Percentiles rank a stretch among this genome's conserved stretches.
Conservation (phyloP, 345 rosid species). For the Punica granatum region DNA sequence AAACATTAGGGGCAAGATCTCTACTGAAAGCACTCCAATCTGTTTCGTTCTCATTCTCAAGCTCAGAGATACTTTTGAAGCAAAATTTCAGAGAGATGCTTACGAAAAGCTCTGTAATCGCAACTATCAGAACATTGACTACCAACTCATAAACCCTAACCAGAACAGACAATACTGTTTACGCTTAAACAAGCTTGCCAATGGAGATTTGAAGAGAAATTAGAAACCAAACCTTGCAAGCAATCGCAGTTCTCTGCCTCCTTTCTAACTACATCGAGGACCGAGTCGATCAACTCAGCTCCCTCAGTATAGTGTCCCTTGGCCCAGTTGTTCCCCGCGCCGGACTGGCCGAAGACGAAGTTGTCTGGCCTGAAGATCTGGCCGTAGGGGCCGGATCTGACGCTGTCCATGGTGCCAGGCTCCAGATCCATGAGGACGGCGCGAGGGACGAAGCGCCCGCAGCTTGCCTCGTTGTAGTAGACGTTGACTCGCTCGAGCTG, state of each 20-base stretch:
- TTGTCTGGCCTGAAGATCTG: slow-evolving; percentile 55
- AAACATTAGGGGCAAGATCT: no score
- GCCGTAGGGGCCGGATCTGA: slow-evolving; percentile 66
- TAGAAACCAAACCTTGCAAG: slow-evolving; percentile 33
- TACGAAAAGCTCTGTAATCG: no score
- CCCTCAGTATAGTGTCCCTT: slow-evolving; percentile 50
- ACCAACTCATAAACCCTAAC: not conserved
- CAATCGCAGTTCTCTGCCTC: slow-evolving; percentile 57
- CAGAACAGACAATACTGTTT: not conserved
- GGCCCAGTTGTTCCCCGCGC: slow-evolving; percentile 49
- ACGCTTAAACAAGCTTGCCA: not conserved
- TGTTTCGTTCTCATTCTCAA: not conserved
- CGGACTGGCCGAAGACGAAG: slow-evolving; percentile 51
- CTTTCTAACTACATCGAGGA: slow-evolving; percentile 46
- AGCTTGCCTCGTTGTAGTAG: slow-evolving; percentile 71
- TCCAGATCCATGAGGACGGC: slow-evolving; percentile 75
- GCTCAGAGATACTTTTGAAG: not conserved
- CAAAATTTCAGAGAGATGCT: not conserved
- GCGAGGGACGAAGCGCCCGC: slow-evolving; percentile 64
- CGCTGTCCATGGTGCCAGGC: slow-evolving; percentile 78
- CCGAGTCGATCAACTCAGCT: slow-evolving; percentile 51
- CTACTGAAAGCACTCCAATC: not conserved
- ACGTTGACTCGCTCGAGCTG: slow-evolving; percentile 75
- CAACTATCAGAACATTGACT: no score
- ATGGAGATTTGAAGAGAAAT: not conserved